Base-by-base conservation (phyloP, 495 filamentous ascomycete genomes). In the Aspergillus hancockii region DNA sequence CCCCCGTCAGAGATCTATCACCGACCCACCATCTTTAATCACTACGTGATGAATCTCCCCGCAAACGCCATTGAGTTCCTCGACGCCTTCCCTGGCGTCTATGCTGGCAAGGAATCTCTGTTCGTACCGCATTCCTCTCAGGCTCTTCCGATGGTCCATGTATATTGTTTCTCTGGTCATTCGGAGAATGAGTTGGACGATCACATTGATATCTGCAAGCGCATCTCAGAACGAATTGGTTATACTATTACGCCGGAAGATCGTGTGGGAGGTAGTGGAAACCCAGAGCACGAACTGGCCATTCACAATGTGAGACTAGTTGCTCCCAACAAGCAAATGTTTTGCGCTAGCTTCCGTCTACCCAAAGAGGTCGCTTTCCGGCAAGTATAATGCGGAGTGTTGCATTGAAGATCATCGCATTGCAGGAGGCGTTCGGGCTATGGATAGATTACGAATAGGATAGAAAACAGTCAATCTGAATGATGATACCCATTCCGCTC, bases 31-130 rank as follows among this genome's bases (percentile, higher is more conserved):
- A 83, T 88, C 23, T 91, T 98, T 70, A 79, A 83, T 28, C 94
- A 98, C 77, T 98, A 91, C 69, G 88, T 98, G 54, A 95, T 98
- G 88, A 98, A 98, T 72, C 90, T 98, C 4, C 94, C 94, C 9
- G 95, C 92, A 6, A 85, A 82, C 3, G 94, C 94, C 0, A 85
- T 92, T 59, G 83, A 85, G 57, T 98, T 98, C 73, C 78, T 98
- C 7, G 84, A 86, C n/a, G 81, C 86, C 32, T 97, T 93, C 81
- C 82, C 85, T 16, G 93, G 95, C 9, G 70, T 96, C 14, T 98
- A 98, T 67, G 72, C 75, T 8, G 86, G 83, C 19, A 78, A 83
- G 25, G 88, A 90, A 64, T 51, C 74, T 3, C 77, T 91, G 1
- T 93, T 95, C 63, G 70, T 73, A 18, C 85, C 88, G 0, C 69